Conservation (phyloP, 805 yeast species). For the Candida ficus region DNA sequence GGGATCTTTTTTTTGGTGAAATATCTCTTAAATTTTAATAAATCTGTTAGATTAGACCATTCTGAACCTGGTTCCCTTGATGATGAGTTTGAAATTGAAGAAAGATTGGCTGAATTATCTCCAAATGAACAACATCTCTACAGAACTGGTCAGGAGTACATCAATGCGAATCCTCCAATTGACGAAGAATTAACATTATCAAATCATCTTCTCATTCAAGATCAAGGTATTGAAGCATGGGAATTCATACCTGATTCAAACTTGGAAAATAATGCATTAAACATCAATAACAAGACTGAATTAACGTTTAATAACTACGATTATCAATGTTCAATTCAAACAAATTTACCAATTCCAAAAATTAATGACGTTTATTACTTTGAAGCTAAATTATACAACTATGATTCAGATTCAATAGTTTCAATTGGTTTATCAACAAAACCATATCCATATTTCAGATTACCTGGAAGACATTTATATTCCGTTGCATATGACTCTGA, state of each 20-base stretch:
- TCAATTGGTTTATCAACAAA: constrained; percentile 78
- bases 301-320: constrained; percentile 26
- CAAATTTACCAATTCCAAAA: constrained; percentile 40
- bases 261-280: constrained; percentile 43
- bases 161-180: constrained; percentile 19
- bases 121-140: constrained; percentile 52
- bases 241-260: constrained; percentile 49
- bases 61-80: constrained; percentile 53
- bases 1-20: constrained; percentile 8
- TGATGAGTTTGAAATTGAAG: constrained; percentile 41
- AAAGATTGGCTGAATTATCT: constrained; percentile 41
- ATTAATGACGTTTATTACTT: constrained; percentile 48
- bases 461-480: constrained; percentile 87
- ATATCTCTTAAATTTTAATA: not conserved
- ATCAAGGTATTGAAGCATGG: constrained; percentile 81
- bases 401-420: constrained; percentile 50
- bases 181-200: constrained; percentile 26
- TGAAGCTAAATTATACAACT: constrained; percentile 59
- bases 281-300: constrained; percentile 43
- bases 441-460: constrained; percentile 90
- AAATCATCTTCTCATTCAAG: constrained; percentile 47
- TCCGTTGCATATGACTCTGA: constrained; percentile 85
- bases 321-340: constrained; percentile 36
- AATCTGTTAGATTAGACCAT: constrained; percentile 17
- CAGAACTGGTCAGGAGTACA: constrained; percentile 39